Conservation (phyloP, 768 basidiomycete genomes). For the Rhodotorula paludigena region DNA sequence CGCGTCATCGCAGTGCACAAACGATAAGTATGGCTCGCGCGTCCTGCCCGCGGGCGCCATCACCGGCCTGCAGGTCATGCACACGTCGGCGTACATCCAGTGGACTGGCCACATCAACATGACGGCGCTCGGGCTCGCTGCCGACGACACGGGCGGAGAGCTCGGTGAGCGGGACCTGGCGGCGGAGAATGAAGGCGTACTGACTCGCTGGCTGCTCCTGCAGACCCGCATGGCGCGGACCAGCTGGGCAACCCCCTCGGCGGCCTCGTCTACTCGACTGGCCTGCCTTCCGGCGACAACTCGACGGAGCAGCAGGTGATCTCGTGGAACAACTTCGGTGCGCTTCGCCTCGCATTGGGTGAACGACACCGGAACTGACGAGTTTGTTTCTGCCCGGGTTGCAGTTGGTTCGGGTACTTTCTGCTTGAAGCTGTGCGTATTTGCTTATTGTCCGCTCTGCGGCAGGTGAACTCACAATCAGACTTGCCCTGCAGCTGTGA, state of each 20-base stretch:
- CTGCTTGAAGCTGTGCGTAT: slow-evolving; percentile 64
- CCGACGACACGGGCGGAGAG: slow-evolving; percentile 64
- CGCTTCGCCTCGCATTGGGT: background rate
- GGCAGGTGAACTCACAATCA: too few species aligned
- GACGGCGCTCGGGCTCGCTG: slow-evolving; percentile 53
- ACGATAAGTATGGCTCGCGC: slow-evolving; percentile 60
- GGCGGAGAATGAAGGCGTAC: too few species aligned
- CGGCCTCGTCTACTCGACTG: slow-evolving; percentile 17
- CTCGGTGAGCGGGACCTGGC: background rate
- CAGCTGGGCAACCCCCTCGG: slow-evolving; percentile 57
- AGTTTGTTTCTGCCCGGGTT: slow-evolving; percentile 46
- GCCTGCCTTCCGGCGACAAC: slow-evolving; percentile 12
- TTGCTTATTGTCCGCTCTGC: too few species aligned
- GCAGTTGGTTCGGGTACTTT: slow-evolving; percentile 53
- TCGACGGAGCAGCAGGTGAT: slow-evolving; percentile 16
- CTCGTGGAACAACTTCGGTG: slow-evolving; percentile 48
- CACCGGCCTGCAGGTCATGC: slow-evolving; percentile 50
- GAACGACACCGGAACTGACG: too few species aligned
- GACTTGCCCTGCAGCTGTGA: too few species aligned
- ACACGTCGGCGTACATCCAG: slow-evolving; percentile 46
- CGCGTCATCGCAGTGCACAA: slow-evolving; percentile 25
- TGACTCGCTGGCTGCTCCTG: background rate
- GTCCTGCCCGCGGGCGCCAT: slow-evolving; percentile 63
- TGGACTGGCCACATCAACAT: slow-evolving; percentile 62
- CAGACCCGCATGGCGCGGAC: slow-evolving; percentile 64